These are phyloP conservation scores for Ostreobium quekettii DNA, from an alignment of 139 green algal genomes.

Conservation along the genomic window DNA sequence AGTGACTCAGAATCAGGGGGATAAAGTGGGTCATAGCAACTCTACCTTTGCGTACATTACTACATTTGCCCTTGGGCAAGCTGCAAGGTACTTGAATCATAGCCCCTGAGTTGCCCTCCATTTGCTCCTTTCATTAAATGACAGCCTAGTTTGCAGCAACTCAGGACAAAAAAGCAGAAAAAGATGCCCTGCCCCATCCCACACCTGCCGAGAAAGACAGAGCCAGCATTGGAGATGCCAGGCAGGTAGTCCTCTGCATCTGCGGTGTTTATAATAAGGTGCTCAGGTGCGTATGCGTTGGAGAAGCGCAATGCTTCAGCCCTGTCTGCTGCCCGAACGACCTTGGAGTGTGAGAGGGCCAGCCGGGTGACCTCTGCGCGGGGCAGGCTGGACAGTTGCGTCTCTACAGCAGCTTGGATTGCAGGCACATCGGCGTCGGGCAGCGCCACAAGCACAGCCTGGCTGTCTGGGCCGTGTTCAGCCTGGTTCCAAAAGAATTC, in stretches of 20 bases:
- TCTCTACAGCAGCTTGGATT: constrained; percentile 65
- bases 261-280: constrained; percentile 93
- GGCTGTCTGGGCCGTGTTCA: constrained; percentile 87
- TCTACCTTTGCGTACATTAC: too few species aligned
- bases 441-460: constrained; percentile 90
- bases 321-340: constrained; percentile 9
- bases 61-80: too few species aligned
- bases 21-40: too few species aligned
- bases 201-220: constrained; percentile 88
- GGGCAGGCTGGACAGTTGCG: constrained; percentile 76
- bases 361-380: constrained; percentile 69
- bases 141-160: too few species aligned
- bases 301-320: constrained; percentile 75
- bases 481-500: constrained; percentile 34
- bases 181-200: constrained; percentile 34
- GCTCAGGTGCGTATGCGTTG: constrained; percentile 94
- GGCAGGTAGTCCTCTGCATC: constrained; percentile 77
- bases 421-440: constrained; percentile 73
- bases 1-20: too few species aligned
- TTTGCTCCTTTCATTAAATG: too few species aligned
- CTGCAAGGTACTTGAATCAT: too few species aligned
- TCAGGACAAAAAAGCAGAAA: background rate
- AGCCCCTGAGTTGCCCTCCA: too few species aligned
- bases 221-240: constrained; percentile 80
- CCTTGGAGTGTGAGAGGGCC: constrained; percentile 49